Evolutionary conservation across 768 basidiomycete species (phyloP), one percentile per base, ranked within the genome.

Genomic region (Tylopilus sp.): DNA sequence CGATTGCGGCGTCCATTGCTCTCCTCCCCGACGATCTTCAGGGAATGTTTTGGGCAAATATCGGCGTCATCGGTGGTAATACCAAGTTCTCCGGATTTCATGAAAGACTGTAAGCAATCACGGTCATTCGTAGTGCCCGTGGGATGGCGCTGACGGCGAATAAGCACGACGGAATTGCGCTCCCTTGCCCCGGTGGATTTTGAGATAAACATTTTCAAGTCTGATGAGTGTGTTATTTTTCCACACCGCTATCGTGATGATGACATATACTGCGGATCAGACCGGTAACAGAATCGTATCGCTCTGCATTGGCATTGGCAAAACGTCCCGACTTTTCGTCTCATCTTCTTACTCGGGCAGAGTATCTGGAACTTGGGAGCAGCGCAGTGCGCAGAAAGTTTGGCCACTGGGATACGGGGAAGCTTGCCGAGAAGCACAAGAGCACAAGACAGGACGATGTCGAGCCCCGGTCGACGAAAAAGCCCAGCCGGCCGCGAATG

Each of bases 1-100:
- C 86, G 12, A 82, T 98, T 54, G 87, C 89, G 36, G 67, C 79
- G 50, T 87, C 87, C 52, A 92, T 98, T 63, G 76, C 80, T 1
- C 71, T 80, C 28, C 81, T 98, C 54, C 91, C 92, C 0, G 74
- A 78, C 46, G 92, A 95, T 61, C 61, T 95, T 24, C 90, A 86
- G 59, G 94, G 92, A 30, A 84, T 98, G 87, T 97, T 93, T 71
- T 98, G 93, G 93, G 84, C 84, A 30, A 92, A 98, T 68, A 93
- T 98, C 55, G 89, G 89, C 13, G 72, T 96, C 57, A 82, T 93
- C 63, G 95, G 95, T 45, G 95, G 95, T 14, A 87, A 81, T 68
- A 82, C 83, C 16, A 81, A 81, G 60, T 83, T 94, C 59, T 76
- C 83, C 38, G 89, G 87, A 7, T 87, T 98, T 61, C 78, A 79